Base-by-base conservation (phyloP, 495 filamentous ascomycete species). In the Sphaerosporella brunnea region DNA sequence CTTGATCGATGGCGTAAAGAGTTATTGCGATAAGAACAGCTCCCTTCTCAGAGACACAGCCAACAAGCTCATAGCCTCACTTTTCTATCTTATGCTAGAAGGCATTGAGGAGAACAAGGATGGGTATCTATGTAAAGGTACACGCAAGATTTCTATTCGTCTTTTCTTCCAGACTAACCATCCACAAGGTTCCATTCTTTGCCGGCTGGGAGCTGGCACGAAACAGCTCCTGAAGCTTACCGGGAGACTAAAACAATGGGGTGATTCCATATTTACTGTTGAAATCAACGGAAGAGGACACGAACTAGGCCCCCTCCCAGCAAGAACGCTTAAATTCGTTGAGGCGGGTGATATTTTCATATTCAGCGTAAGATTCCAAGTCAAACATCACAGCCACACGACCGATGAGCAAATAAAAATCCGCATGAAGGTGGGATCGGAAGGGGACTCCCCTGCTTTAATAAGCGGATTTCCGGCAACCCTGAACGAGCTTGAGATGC, bases 181-280 rank as follows among this genome's bases (percentile, higher is more conserved):
- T 41, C 18, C n/a, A 25, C 7, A 4, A 48, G 45, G 26, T 18
- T 41, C 10, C 3, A 48, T 48, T 18, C 45, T 40, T 19, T 48
- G 45, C 23, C 30, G 45, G n/a, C 45, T 48, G 4, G 20, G 7
- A 20, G 9, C 45, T 19, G 34, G 21, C 15, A 13, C 45, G 3
- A 4, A 9, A 15, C 26, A 4, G 15, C 34, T 48, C 26, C 4
- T 5, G 16, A 37, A 37, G 35, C 35, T 37, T 13, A 32, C 28
- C 28, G 13, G 28, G 13, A 32, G 28, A 32, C 28, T 32, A 32
- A 32, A 32, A 13, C 5, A 32, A 13, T 32, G 5, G 13, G 13
- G 13, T 13, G 28, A 13, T 7, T 32, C 28, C 13, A 13, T 32
- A 5, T 32, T 32, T 32, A 32, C 28, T 32, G 28, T 32, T 13